These are phyloP conservation scores for Tricholoma terreum DNA, from an alignment of 768 basidiomycete species.

Conservation along the genomic window DNA sequence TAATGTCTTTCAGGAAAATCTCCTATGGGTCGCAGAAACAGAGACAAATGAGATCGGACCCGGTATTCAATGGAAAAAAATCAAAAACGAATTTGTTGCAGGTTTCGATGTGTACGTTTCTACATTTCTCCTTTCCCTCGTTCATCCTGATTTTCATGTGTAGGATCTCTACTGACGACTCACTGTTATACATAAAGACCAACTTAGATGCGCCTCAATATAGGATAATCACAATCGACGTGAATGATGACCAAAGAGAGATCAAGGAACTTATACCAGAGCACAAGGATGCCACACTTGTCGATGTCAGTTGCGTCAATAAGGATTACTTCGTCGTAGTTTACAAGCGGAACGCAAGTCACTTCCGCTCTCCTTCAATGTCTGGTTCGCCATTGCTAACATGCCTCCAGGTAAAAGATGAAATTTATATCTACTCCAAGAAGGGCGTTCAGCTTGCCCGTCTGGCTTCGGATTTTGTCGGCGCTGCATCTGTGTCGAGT, in stretches of 20 bases:
- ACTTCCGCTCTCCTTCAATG: background rate
- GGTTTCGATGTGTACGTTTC: conserved; percentile 58
- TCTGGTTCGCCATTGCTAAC: conserved; percentile 3
- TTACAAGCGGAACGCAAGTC: conserved; percentile 71
- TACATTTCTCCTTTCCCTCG: conserved; percentile 1
- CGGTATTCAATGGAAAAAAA: conserved; percentile 69
- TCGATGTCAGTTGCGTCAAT: conserved; percentile 44
- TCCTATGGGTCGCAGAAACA: conserved; percentile 72
- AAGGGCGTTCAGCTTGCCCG: conserved; percentile 51
- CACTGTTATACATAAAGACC: conserved; percentile 61
- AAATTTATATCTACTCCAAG: conserved; percentile 67
- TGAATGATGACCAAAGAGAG: conserved; percentile 44
- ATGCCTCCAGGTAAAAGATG: conserved; percentile 64
- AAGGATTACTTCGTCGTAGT: conserved; percentile 55
- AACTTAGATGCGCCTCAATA: conserved; percentile 64
- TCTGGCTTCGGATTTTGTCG: conserved; percentile 65
- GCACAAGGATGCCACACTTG: conserved; percentile 58
- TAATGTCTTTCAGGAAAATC: conserved; percentile 53
- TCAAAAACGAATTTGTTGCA: conserved; percentile 66
- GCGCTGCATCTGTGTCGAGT: conserved; percentile 51
- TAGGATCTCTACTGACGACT: conserved; percentile 64
- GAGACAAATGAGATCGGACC: conserved; percentile 54
- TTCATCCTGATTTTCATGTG: conserved; percentile 3
- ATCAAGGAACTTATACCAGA: conserved; percentile 68
- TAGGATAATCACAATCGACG: conserved; percentile 63